phyloP scores from a whole-genome alignment of 2,329 filamentous ascomycete genomes.

The Ilyonectria destructans region DNA sequence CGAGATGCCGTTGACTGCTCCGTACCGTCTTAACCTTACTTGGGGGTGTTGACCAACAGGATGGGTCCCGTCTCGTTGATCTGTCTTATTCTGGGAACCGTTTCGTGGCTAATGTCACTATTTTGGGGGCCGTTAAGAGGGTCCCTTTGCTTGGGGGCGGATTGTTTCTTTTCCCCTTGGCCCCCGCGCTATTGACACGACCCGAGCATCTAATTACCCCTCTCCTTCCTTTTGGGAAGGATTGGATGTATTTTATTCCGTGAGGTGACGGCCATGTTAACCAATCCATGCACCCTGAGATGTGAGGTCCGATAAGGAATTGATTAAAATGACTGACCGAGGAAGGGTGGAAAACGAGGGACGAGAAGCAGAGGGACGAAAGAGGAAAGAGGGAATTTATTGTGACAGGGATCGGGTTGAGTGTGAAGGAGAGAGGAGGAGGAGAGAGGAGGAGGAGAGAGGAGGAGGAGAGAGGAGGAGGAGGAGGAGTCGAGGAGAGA shows the following conservation, averaged over 20 bases:
- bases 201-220: not conserved
- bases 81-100: conserved; percentile 13
- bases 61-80: not conserved
- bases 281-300: not conserved
- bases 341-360: not conserved
- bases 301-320: not conserved
- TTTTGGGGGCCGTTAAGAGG: conserved; percentile 13
- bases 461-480: not conserved
- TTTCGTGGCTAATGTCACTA: conserved; percentile 9
- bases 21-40: not conserved
- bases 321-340: not conserved
- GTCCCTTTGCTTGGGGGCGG: conserved; percentile 19
- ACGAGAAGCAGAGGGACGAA: not conserved
- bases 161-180: not conserved
- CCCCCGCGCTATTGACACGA: not conserved
- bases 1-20: not conserved
- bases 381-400: not conserved
- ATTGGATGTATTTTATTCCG: not conserved
- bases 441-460: not conserved
- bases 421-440: not conserved
- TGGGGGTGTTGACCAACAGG: not conserved
- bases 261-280: not conserved
- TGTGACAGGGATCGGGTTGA: not conserved
- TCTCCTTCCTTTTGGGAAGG: not conserved
- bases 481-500: not conserved